These are phyloP conservation scores for Stygiomarasmius scandens DNA, from an alignment of 1,284 basidiomycete species.

Conservation along the genomic window DNA sequence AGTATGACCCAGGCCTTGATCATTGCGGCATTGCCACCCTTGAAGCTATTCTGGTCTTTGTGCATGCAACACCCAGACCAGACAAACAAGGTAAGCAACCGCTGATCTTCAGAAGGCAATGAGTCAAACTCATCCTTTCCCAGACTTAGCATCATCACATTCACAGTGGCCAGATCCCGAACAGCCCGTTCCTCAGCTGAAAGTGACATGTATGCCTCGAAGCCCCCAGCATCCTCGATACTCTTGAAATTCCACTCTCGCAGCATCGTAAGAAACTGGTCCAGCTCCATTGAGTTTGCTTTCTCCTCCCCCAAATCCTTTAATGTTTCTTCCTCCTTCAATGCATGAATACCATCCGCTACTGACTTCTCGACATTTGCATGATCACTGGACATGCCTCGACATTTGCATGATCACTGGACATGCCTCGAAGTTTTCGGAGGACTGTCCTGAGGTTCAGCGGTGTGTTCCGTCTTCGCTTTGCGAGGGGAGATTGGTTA, in stretches of 20 bases:
- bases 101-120: constrained; percentile 22
- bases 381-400: constrained; percentile 31
- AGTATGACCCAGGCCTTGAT: constrained; percentile 22
- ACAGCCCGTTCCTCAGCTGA: constrained; percentile 2
- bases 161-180: neutral
- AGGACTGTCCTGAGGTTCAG: neutral
- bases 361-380: constrained; percentile 27
- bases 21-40: constrained; percentile 33
- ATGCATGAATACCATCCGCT: constrained; percentile 17
- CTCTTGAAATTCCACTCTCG: neutral
- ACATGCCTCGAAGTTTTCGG: constrained; percentile 18
- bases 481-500: constrained; percentile 23
- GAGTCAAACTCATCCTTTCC: constrained; percentile 21
- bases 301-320: constrained; percentile 22
- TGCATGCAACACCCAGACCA: constrained; percentile 42
- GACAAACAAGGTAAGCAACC: constrained; percentile 26
- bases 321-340: constrained; percentile 19
- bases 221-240: constrained; percentile 18
- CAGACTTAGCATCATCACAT: constrained; percentile 13
- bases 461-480: no score
- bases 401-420: constrained; percentile 27
- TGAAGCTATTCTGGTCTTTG: constrained; percentile 41
- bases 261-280: neutral
- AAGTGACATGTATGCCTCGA: constrained; percentile 8
- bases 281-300: constrained; percentile 10